These are phyloP conservation scores for Rhodofomes roseus DNA, from an alignment of 1,284 basidiomycete species.

Conservation along the genomic window DNA sequence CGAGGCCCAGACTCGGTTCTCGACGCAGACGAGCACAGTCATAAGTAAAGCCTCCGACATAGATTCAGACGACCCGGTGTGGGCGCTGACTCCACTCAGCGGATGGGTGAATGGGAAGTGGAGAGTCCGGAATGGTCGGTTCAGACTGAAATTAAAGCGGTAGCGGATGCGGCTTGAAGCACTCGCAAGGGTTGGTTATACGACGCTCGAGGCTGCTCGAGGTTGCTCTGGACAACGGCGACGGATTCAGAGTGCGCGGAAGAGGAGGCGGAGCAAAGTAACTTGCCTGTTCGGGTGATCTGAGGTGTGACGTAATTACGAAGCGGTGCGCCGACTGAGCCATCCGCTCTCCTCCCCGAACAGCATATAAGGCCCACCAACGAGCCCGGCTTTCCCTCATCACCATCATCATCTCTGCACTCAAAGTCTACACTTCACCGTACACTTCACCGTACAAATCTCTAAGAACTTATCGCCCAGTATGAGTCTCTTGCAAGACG, in stretches of 20 bases:
- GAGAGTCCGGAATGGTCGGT: not conserved
- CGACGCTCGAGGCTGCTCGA: not conserved
- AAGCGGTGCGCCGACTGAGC: not conserved
- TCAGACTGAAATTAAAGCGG: not conserved
- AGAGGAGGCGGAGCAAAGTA: not conserved
- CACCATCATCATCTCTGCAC: slow-evolving; percentile 14
- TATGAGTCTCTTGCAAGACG: slow-evolving; percentile 74
- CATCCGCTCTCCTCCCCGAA: not conserved
- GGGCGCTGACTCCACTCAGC: too few species aligned
- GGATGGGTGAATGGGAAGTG: too few species aligned
- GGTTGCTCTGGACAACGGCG: not conserved
- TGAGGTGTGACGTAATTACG: not conserved
- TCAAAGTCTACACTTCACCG: not conserved
- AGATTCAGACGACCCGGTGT: too few species aligned
- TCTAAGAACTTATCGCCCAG: slow-evolving; percentile 14
- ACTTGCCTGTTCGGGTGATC: not conserved
- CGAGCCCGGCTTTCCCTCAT: slow-evolving; percentile 2
- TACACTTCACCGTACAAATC: not conserved
- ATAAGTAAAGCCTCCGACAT: too few species aligned
- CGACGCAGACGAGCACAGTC: too few species aligned
- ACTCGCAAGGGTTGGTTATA: not conserved
- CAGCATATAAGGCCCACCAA: not conserved
- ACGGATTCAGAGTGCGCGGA: not conserved
- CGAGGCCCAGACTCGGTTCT: too few species aligned
- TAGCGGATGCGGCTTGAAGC: not conserved